Base-by-base conservation (phyloP, 768 basidiomycete species). In the Pleurotus salmoneostramineus region DNA sequence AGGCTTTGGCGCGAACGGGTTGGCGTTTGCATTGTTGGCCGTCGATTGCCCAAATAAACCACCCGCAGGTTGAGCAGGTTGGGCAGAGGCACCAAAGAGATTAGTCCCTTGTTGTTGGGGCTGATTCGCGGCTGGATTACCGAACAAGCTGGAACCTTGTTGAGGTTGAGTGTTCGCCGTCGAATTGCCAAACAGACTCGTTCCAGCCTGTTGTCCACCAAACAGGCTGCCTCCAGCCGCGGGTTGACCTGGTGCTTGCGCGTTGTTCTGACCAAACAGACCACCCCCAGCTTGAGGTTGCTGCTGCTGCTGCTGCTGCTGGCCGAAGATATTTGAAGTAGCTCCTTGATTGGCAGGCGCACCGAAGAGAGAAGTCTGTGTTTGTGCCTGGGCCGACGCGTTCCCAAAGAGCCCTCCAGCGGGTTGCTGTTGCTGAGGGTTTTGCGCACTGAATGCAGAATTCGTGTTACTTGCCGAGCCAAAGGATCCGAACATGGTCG, bases 1-100 rank as follows among this genome's bases (percentile, higher is more conserved):
- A 14, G 64, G 63, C 55, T 67, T 69, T 54, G 69, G 71, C 11
- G 74, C 76, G 47, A 79, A 78, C 8, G 61, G 34, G 49, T 59
- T 27, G 21, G 21, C 62, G 63, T 66, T 52, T 50, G 63, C 59
- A 12, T 58, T 56, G 52, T 56, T 64, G 17, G 64, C 61, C 8
- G 56, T 61, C 4, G 68, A 62, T 5, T 67, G 66, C 5, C 68
- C 69, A 62, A 69, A 69, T 46, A 68, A 50, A 50, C 71, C 65
- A 44, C 67, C 57, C n/a, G 60, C 59, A 60, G 44, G 44, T 15
- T 45, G 44, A 17, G 12, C 17, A 6, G 12, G 44, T 45, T 45
- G 44, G 17, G 12, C 40, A 42, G 40, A 8, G 50, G 50, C 51
- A 56, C 67, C 66, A 61, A 67, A 67, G 45, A 74, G 50, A 62